Base-by-base conservation (phyloP, 176 grass and related monocot species). In the Luzula sylvatica region DNA sequence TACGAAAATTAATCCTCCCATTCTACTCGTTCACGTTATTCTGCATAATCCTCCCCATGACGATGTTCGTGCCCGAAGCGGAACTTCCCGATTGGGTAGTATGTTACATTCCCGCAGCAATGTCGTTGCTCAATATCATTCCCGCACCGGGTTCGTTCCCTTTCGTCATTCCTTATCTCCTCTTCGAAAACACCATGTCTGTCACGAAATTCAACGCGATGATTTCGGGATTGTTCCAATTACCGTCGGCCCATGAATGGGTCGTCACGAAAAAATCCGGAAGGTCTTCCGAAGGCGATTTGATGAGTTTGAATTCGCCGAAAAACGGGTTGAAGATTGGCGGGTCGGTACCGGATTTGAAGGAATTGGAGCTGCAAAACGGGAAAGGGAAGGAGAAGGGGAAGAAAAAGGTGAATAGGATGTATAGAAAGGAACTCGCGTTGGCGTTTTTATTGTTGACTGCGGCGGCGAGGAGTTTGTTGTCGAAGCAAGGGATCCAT, bases 151-250 rank as follows among this genome's bases (percentile, higher is more conserved):
- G 81, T 44, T 98, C 93, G 0, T 87, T 98, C 61, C 93, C 93
- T 8, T 98, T 98, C 65, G 82, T 92, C 68, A 87, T 98, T 46
- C 93, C 93, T 0, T 92, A 90, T 56, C 86, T 98, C 23, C 93
- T 98, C 11, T 98, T 98, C 2, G 93, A 98, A 65, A 98, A 98
- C 72, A 98, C 93, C 49, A 98, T 98, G 93, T 98, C 93, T 0
- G 93, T 98, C 56, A 98, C 93, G 1, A 98, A 98, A 67, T 98
- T 98, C 78, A 98, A 98, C 12, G 93, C 93, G 26, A 98, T 98
- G 93, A 77, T 92, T 58, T 98, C 93, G 0, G 93, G 93, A 2
- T 69, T 98, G 3, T 98, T 98, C 75, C 93, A 98, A 65, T 85
- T 98, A 1, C 85, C 85, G 4, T 90, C 78, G 23, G 85, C 93